Percentiles rank a stretch among this genome's conserved stretches.
These are phyloP conservation scores for Phytophthora syringae DNA, from an alignment of 352 stramenopile species.

Conservation along the genomic window DNA sequence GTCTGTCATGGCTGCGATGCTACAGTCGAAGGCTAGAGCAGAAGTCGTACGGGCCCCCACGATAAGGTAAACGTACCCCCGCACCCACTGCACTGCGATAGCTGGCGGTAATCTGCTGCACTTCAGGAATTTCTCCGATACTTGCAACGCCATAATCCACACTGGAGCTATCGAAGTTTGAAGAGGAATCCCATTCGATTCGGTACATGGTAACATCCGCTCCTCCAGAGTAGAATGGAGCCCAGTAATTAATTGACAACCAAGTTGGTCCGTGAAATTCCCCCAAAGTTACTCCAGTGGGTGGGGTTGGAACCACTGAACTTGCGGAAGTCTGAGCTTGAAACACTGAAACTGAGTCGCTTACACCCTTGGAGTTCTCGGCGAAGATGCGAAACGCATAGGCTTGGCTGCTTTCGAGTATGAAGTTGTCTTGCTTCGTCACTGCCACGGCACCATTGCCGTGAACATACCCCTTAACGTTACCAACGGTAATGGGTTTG, in stretches of 20 bases:
- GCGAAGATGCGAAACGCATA: constrained; percentile 71
- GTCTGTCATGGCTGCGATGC: constrained; percentile 65
- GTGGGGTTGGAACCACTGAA: constrained; percentile 74
- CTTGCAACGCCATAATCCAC: constrained; percentile 83
- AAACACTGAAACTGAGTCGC: constrained; percentile 42
- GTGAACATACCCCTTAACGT: constrained; percentile 48
- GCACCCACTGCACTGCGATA: constrained; percentile 68
- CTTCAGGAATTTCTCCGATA: constrained; percentile 90
- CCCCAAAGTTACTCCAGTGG: constrained; percentile 78
- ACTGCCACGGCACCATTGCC: constrained; percentile 59
- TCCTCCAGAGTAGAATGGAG: constrained; percentile 89
- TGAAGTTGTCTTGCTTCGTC: constrained; percentile 59
- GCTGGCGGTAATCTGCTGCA: constrained; percentile 87
- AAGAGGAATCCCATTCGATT: constrained; percentile 91
- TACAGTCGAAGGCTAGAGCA: constrained; percentile 76
- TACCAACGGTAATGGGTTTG: constrained; percentile 54
- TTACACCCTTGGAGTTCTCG: constrained; percentile 65
- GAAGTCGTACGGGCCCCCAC: constrained; percentile 88
- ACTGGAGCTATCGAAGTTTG: constrained; percentile 83
- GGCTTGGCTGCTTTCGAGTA: constrained; percentile 57
- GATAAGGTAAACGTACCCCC: constrained; percentile 93
- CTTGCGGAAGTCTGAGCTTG: constrained; percentile 48
- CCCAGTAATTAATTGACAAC: constrained; percentile 83
- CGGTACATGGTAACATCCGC: constrained; percentile 91
- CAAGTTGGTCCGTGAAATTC: constrained; percentile 79